phyloP scores from a whole-genome alignment of 805 yeast species.

The Pichia insulana region DNA sequence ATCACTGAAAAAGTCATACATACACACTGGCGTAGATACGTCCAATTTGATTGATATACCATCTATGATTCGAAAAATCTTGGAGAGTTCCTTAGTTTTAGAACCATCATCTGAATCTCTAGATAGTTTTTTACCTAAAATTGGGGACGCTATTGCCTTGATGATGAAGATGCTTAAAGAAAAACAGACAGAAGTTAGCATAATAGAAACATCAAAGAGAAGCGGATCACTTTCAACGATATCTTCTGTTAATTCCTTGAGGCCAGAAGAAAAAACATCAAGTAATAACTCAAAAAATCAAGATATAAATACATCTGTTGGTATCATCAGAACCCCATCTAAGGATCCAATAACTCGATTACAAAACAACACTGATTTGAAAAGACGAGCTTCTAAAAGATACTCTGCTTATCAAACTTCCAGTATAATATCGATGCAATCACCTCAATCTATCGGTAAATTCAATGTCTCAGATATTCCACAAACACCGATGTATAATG shows the following conservation, averaged over 20 bases:
- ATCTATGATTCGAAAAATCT: slow-evolving; percentile 59
- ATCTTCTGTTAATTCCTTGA: background rate
- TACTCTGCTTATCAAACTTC: slow-evolving; percentile 78
- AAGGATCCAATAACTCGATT: slow-evolving; percentile 65
- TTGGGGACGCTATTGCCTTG: slow-evolving; percentile 77
- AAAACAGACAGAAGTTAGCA: slow-evolving; percentile 48
- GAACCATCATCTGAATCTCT: slow-evolving; percentile 76
- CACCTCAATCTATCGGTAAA: slow-evolving; percentile 5
- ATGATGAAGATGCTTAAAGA: slow-evolving; percentile 70
- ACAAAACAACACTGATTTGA: slow-evolving; percentile 75
- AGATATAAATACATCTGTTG: background rate
- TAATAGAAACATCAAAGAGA: slow-evolving; percentile 9
- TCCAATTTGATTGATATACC: slow-evolving; percentile 90
- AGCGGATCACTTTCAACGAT: slow-evolving; percentile 2
- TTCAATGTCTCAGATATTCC: slow-evolving; percentile 12
- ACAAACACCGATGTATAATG: slow-evolving; percentile 14
- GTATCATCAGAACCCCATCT: slow-evolving; percentile 2
- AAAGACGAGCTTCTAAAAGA: slow-evolving; percentile 87
- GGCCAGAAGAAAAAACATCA: too few relatives aligned
- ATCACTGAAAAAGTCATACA: slow-evolving; percentile 72
- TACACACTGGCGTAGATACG: slow-evolving; percentile 69
- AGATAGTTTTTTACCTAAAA: slow-evolving; percentile 73
- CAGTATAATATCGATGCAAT: slow-evolving; percentile 23
- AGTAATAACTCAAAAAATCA: too few relatives aligned
- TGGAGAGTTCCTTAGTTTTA: slow-evolving; percentile 81